Evolutionary conservation across 1,139 yeast species (phyloP), one percentile per base, ranked within the genome.

Genomic region (Zygosaccharomyces pseudobailii): DNA sequence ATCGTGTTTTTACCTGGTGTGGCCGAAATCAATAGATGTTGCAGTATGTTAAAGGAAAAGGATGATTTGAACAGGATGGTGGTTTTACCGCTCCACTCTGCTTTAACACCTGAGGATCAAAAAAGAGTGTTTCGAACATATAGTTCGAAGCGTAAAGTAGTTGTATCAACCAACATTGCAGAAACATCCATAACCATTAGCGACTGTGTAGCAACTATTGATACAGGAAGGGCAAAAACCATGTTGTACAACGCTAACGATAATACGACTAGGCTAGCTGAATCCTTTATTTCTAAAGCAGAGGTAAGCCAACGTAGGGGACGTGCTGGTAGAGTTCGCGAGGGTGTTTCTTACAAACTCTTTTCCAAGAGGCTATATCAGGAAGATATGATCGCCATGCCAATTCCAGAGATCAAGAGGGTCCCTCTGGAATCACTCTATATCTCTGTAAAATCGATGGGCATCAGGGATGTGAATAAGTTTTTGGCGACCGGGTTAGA

Each of bases 251-350:
- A 87, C 58, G 60, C 87, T 0, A 72, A 70, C 33, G 72, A 81
- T 13, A 84, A 86, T 55, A 76, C 89, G 3, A 83, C 95, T 0
- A 79, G 78, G 51, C 73, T 92, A 37, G 73, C 82, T 3, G 97
- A 90, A 61, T 74, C 77, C 3, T 90, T 96, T 89, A 88, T 90
- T 31, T 90, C 97, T 0, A 78, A 78, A 54, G 97, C 97, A 0
- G 96, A 95, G 61, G 83, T 84, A n/a, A 79, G 81, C 36, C 98
- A 92, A 67, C 78, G 98, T 68, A 75, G 96, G 63, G 98, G 98
- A 63, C 87, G 98, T 73, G 94, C 97, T n/a, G 98, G 98, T 54
- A 92, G 98, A 77, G 89, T 90, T 13, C 78, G 83, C 24, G 74
- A 74, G 27, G 98, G 98, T 50, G 72, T 72, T 9, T 89, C 97